Evolutionary conservation across 179 eudicot genomes (phyloP).

Genomic region (Vitellaria paradoxa): DNA sequence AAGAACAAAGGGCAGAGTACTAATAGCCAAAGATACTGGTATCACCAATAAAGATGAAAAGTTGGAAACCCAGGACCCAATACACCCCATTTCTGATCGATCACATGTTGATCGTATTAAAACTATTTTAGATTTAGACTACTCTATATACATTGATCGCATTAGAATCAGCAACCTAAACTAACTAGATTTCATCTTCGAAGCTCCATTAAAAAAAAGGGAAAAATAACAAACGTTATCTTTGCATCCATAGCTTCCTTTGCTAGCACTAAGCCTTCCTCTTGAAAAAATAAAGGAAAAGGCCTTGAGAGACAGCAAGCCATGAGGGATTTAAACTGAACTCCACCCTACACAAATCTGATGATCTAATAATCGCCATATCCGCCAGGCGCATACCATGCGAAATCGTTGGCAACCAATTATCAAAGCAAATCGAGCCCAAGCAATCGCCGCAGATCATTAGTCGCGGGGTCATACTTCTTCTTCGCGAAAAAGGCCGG

Average conservation of each 20-base stretch:
- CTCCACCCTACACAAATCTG: no score
- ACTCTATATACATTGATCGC: neutral
- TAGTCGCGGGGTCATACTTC: conserved; percentile 12
- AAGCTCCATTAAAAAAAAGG: neutral
- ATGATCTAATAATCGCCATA: neutral
- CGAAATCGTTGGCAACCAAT: neutral
- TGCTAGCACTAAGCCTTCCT: conserved; percentile 20
- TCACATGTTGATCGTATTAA: neutral
- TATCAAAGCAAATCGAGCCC: conserved; percentile 17
- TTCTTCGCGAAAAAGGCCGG: conserved; percentile 30
- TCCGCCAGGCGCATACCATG: neutral
- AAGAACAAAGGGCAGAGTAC: neutral
- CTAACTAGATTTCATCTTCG: neutral
- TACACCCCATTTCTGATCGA: neutral
- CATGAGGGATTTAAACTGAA: neutral
- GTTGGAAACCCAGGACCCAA: neutral
- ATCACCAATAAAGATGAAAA: neutral
- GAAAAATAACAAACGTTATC: conserved; percentile 9
- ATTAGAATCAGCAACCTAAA: neutral
- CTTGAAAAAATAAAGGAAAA: conserved; percentile 30
- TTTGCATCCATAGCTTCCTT: conserved; percentile 6
- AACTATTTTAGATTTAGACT: neutral
- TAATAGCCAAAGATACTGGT: neutral
- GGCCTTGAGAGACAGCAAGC: conserved; percentile 19
- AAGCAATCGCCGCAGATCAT: conserved; percentile 26